Evolutionary conservation across 1,284 basidiomycete species (phyloP), one percentile per base, ranked within the genome.

Genomic region (Thecaphora thlaspeos): DNA sequence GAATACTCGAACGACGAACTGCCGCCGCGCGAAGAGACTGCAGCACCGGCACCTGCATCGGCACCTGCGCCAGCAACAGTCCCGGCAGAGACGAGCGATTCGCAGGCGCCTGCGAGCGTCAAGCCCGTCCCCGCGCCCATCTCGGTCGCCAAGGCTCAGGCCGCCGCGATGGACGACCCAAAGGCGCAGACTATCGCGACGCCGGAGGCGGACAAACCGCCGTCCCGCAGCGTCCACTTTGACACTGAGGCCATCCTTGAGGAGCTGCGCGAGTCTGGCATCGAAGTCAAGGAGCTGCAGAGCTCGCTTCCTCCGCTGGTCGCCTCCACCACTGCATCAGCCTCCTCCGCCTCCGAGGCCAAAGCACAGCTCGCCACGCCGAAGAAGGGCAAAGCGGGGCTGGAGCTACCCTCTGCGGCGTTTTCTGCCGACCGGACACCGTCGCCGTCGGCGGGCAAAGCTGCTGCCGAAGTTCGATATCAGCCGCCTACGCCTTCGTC

Each of bases 201-300:
- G 34, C 58, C 69, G 5, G 62, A 69, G 42, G 49, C 42, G 24
- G 59, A 62, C 42, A 54, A 55, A 36, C 56, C 57, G n/a, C 47
- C 48, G 23, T 47, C 52, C 37, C 48, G 28, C 32, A 48, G 57
- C 19, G 64, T 61, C 2, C 67, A 68, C 24, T 59, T 71, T 24
- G 71, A 74, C 32, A 69, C 68, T 3, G 71, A 70, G 30, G 67
- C 65, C n/a, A 67, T 74, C 12, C 51, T 74, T 37, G 68, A 65
- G 34, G 70, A 73, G 49, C 43, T 74, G 45, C 51, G 70, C 12
- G 62, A 70, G 44, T 66, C 66, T 14, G 71, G 71, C 2, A 73
- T 74, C 44, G 62, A 72, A 41, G 71, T 74, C 1, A 56, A 51
- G 36, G 71, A 74, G 53, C 61, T 74, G 9, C 49, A 72, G 41